These are phyloP conservation scores for Chionographis japonica DNA, from an alignment of 106 monocot species.

Conservation along the genomic window DNA sequence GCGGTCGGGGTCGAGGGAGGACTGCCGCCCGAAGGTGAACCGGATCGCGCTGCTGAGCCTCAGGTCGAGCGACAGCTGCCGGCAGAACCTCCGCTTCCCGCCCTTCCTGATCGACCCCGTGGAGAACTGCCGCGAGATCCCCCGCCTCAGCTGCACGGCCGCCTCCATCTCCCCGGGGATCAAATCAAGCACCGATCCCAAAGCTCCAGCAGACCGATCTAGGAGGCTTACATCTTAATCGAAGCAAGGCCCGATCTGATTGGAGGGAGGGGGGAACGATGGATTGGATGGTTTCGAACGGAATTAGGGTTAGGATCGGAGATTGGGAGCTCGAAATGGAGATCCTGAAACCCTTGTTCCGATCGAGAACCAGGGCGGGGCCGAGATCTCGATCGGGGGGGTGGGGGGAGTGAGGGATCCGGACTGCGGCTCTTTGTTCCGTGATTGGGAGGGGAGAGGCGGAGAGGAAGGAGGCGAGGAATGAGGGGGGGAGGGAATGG, in stretches of 20 bases:
- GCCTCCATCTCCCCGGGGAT: conserved; percentile 21
- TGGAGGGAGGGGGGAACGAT: neutral
- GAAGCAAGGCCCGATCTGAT: neutral
- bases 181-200: neutral
- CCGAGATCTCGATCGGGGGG: neutral
- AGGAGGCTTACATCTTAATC: too few relatives aligned
- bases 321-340: conserved; percentile 3
- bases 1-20: conserved; percentile 47
- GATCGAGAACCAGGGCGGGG: neutral
- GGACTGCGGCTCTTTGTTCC: neutral
- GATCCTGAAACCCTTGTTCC: neutral
- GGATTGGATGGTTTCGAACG: neutral
- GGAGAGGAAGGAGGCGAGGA: neutral
- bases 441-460: neutral
- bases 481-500: neutral
- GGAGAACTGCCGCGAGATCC: conserved; percentile 45
- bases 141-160: conserved; percentile 27
- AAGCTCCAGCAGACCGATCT: neutral
- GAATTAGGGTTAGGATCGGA: neutral
- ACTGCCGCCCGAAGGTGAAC: conserved; percentile 50
- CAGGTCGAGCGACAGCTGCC: conserved; percentile 42
- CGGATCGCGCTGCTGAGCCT: conserved; percentile 8
- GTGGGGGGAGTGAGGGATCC: neutral
- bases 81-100: conserved; percentile 30
- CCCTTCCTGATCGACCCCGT: conserved; percentile 32